Evolutionary conservation across 768 basidiomycete species (phyloP), one percentile per base, ranked within the genome.

Genomic region (Peribolospora baueri): DNA sequence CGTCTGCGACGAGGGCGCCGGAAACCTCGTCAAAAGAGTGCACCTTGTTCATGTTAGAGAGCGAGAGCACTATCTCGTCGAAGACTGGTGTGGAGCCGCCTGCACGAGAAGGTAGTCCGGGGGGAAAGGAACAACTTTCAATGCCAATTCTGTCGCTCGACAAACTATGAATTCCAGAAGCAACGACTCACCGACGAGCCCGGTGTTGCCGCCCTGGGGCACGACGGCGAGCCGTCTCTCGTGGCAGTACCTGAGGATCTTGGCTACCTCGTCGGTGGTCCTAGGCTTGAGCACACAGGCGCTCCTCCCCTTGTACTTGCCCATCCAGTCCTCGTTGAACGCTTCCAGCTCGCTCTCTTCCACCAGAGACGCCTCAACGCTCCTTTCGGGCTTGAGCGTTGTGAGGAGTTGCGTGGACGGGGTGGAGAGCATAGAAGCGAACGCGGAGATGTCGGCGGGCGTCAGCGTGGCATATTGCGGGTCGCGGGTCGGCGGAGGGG

Each of bases 121-220:
- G 51, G 47, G 41, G 52, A 14, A 14, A 25, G 14, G 7, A 54
- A 52, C 48, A 25, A 25, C 42, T 11, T 4, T 9, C 52, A 37
- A 46, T 10, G 46, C 46, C 14, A 25, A 25, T 25, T 25, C 25
- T 25, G 25, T 1, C 25, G 25, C 25, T 25, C 25, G 25, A 25
- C 7, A 5, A 46, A 8, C 14, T 11, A 25, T 43, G 11, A 39
- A 25, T 48, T 25, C 45, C 46, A 42, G 36, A 9, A 10, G 3
- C 43, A 25, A 45, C 50, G 10, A 64, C 69, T 58, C 54, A 55
- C 90, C 93, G 43, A 98, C 93, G 9, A 98, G 76, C 11, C 93
- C 93, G 0, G 93, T 98, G 70, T 98, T 98, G 49, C 93, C 93
- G 50, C 93, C 91, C 67, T 98, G 93, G 2, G 93, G 93, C 2